A percentile compares a stretch with the other conserved stretches of the same genome.
phyloP scores from a whole-genome alignment of 1,139 yeast genomes.

The Candida dubliniensis region DNA sequence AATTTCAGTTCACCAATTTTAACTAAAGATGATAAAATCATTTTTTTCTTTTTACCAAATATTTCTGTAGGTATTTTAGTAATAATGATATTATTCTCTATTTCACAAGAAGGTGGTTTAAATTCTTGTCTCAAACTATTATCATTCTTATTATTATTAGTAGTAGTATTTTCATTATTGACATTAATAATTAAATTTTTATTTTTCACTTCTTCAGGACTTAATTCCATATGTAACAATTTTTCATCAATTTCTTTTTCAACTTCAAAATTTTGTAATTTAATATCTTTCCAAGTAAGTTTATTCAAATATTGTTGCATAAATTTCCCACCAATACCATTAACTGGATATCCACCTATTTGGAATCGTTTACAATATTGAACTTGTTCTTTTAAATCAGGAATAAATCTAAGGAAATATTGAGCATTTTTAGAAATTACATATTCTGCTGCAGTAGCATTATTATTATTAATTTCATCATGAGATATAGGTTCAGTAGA shows the following conservation, averaged over 20 bases:
- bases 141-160: neutral
- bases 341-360: constrained; percentile 23
- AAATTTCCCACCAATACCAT: constrained; percentile 41
- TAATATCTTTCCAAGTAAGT: constrained; percentile 37
- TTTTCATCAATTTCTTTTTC: constrained; percentile 39
- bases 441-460: constrained; percentile 28
- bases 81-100: neutral
- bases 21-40: constrained; percentile 34
- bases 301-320: constrained; percentile 26
- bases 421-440: constrained; percentile 39
- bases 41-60: constrained; percentile 41
- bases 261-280: constrained; percentile 28
- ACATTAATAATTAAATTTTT: constrained; percentile 29
- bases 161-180: constrained; percentile 1
- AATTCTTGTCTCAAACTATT: neutral
- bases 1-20: constrained; percentile 39
- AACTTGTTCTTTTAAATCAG: constrained; percentile 35
- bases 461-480: constrained; percentile 38
- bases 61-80: constrained; percentile 20
- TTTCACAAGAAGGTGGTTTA: neutral
- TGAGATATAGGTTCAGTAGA: constrained; percentile 31
- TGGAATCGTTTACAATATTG: constrained; percentile 24
- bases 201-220: constrained; percentile 30
- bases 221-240: constrained; percentile 29
- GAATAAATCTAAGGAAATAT: constrained; percentile 43